These are phyloP conservation scores for Coemansia sp. DNA, from an alignment of 192 early-diverging fungal species.

Conservation along the genomic window DNA sequence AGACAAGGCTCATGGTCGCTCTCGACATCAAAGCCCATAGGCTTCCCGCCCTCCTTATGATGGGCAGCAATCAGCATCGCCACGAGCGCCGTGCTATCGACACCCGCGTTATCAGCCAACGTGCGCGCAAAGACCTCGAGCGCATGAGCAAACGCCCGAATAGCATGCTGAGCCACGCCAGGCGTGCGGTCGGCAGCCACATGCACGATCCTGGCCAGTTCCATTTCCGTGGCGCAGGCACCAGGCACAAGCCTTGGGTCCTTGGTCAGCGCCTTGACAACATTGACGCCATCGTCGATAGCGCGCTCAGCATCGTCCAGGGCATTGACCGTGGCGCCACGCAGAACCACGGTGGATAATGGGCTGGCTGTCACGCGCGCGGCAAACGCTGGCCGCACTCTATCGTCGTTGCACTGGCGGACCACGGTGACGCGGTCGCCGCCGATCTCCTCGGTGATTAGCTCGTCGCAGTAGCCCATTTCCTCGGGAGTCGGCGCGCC, in stretches of 20 bases:
- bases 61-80: slow-evolving; percentile 94
- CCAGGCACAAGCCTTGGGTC: slow-evolving; percentile 87
- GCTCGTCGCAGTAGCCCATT: slow-evolving; percentile 97
- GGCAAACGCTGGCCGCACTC: slow-evolving; percentile 67
- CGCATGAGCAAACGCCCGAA: slow-evolving; percentile 94
- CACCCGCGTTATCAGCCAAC: slow-evolving; percentile 91
- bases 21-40: slow-evolving; percentile 80
- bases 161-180: slow-evolving; percentile 94
- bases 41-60: slow-evolving; percentile 52
- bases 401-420: slow-evolving; percentile 69
- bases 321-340: slow-evolving; percentile 93
- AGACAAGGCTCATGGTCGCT: slow-evolving; percentile 43
- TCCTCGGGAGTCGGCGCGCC: slow-evolving; percentile 95
- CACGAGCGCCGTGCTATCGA: slow-evolving; percentile 92
- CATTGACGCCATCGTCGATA: slow-evolving; percentile 97
- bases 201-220: slow-evolving; percentile 80
- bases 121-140: slow-evolving; percentile 95
- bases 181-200: slow-evolving; percentile 86
- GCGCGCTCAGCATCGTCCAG: slow-evolving; percentile 98
- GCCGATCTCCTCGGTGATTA: slow-evolving; percentile 96
- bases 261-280: slow-evolving; percentile 89
- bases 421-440: slow-evolving; percentile 98
- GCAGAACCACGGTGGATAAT: slow-evolving; percentile 94
- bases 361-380: slow-evolving; percentile 63
- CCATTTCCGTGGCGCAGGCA: slow-evolving; percentile 95